Base-by-base conservation (phyloP, 192 early-diverging fungal genomes). In the Helicostylum pulchrum region DNA sequence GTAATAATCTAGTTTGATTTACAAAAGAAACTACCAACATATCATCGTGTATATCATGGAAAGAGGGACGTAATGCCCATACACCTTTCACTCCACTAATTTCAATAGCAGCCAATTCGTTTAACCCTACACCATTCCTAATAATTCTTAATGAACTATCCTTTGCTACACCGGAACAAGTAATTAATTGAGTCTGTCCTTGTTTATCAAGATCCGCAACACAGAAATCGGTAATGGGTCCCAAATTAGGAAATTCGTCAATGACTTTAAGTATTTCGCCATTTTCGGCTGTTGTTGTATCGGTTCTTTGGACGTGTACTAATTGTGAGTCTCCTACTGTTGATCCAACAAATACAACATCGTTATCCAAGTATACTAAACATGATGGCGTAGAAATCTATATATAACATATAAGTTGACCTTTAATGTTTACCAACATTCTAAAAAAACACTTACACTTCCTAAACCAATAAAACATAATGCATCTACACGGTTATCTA, bases 61-160 rank as follows among this genome's bases (percentile, higher is more conserved):
- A 71, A 0, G 61, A 59, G n/a, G 82, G 70, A 10, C 79, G 75
- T 36, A 93, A 61, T 19, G 89, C 82, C 91, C 93, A 95, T 0
- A 93, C 72, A 2, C 86, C 83, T 55, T 81, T 82, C 12, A 94
- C 72, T 15, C 92, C 92, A 20, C 62, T 72, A 3, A 93, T 77
- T 9, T 83, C 82, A 32, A 92, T 51, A 0, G 76, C 67, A 0
- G 83, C 88, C n/a, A 88, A 65, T 23, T 82, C 81, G 36, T 88
- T 84, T n/a, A 99, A 83, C 3, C 94, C 95, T 20, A 99, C 86
- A 9, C 97, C 97, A 73, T 93, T 94, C 44, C 92, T 80, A 48
- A 99, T 88, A 21, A 96, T 81, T 15, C 94, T 78, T 26, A 99
- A 72, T 0, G 86, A 84, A 1, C 93, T 90, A 65, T 85, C 84